Conservation (phyloP, 2,329 filamentous ascomycete genomes). For the Penicillium freii region DNA sequence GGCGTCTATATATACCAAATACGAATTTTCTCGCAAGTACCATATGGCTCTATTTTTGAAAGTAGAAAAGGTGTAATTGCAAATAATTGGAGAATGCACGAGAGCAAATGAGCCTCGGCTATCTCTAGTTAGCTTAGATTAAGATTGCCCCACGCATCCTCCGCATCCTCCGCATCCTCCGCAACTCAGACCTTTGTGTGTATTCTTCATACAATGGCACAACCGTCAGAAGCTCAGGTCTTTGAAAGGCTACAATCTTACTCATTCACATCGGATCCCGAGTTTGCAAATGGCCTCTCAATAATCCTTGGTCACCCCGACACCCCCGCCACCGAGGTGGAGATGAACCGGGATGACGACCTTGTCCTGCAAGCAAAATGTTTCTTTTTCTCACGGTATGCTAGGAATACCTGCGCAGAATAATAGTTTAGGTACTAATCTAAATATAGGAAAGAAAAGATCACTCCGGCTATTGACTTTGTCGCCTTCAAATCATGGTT, state of each 20-base stretch:
- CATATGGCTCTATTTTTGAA: not conserved
- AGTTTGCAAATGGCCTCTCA: slow-evolving; percentile 50
- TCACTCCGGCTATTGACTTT: slow-evolving; percentile 58
- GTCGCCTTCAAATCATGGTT: slow-evolving; percentile 67
- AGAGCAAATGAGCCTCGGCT: slow-evolving; percentile 13
- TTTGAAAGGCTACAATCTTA: slow-evolving; percentile 41
- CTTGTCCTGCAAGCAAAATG: slow-evolving; percentile 48
- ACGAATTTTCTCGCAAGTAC: not conserved
- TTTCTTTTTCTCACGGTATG: slow-evolving; percentile 49
- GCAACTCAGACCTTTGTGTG: not conserved
- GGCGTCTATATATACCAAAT: not conserved
- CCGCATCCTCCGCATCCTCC: not conserved
- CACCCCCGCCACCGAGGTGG: slow-evolving; percentile 38
- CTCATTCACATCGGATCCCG: slow-evolving; percentile 41
- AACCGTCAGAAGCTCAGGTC: slow-evolving; percentile 9
- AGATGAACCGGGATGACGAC: slow-evolving; percentile 41
- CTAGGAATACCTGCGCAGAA: not conserved
- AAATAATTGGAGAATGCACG: not conserved
- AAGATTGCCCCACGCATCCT: slow-evolving; percentile 13
- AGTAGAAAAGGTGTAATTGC: not conserved
- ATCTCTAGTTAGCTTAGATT: not conserved
- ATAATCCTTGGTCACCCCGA: slow-evolving; percentile 46
- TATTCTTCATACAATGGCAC: slow-evolving; percentile 9
- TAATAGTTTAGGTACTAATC: not conserved
- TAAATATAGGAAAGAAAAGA: slow-evolving; percentile 37